Conservation (phyloP, 108 stramenopile species). For the Conticribra guillardii region DNA sequence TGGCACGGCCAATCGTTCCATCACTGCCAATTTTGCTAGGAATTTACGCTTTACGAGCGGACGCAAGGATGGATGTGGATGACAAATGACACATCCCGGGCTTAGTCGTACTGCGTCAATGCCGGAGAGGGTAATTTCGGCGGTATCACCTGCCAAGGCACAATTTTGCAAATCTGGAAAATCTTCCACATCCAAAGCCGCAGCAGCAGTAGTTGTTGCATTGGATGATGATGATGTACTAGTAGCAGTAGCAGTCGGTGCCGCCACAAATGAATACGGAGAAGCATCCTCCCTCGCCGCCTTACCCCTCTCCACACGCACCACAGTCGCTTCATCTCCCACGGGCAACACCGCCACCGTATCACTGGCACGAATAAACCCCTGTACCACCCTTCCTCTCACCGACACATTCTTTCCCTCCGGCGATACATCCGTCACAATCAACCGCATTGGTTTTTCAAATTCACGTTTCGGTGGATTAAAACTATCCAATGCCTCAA, state of each 20-base stretch:
- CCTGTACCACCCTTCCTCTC: constrained; percentile 80
- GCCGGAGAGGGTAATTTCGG: constrained; percentile 73
- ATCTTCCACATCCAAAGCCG: constrained; percentile 34
- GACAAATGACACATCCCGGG: constrained; percentile 78
- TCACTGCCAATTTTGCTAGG: constrained; percentile 60
- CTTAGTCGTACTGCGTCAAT: constrained; percentile 81
- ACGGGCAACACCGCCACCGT: constrained; percentile 78
- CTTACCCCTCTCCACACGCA: constrained; percentile 71
- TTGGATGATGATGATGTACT: too few relatives aligned
- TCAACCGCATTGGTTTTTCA: constrained; percentile 55
- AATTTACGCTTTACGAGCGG: constrained; percentile 62
- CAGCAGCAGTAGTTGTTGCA: too few relatives aligned
- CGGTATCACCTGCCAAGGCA: constrained; percentile 90
- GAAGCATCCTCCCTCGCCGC: constrained; percentile 43
- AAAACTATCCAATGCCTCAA: constrained; percentile 70
- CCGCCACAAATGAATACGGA: constrained; percentile 30
- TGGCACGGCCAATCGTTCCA: constrained; percentile 64
- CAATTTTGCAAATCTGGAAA: constrained; percentile 43
- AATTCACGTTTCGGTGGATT: constrained; percentile 40
- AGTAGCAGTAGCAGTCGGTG: too few relatives aligned
- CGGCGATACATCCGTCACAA: constrained; percentile 69
- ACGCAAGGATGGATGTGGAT: constrained; percentile 56
- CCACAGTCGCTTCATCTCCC: constrained; percentile 75
- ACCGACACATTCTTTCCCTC: constrained; percentile 79
- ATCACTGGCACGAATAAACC: constrained; percentile 72